These are phyloP conservation scores for Cryptococcus sp. DNA, from an alignment of 1,284 basidiomycete genomes.

Conservation along the genomic window DNA sequence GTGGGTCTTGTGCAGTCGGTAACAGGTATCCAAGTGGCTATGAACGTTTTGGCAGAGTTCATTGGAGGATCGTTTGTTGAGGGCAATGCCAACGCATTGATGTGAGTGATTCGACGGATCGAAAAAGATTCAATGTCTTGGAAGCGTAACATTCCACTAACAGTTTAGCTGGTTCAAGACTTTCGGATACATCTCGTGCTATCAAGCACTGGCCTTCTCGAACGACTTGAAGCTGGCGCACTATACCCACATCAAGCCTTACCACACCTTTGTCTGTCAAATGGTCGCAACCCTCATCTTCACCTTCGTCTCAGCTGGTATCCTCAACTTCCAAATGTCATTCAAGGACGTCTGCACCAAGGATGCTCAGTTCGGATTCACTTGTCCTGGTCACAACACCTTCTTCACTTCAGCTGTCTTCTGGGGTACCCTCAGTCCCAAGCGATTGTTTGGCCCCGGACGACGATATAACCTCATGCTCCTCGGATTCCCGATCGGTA, in stretches of 20 bases:
- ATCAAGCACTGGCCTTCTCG: constrained; percentile 50
- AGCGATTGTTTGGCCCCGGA: constrained; percentile 64
- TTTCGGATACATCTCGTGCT: constrained; percentile 53
- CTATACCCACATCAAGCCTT: constrained; percentile 30
- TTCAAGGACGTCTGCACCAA: constrained; percentile 24
- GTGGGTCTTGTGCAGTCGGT: constrained; percentile 58
- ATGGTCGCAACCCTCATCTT: constrained; percentile 58
- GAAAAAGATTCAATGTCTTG: no score
- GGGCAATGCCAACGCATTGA: constrained; percentile 58
- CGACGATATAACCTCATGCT: constrained; percentile 57
- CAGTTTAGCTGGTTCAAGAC: background rate
- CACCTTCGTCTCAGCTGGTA: constrained; percentile 14
- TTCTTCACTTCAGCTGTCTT: constrained; percentile 53
- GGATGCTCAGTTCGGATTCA: constrained; percentile 15
- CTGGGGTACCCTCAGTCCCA: constrained; percentile 74
- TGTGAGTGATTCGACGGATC: no score
- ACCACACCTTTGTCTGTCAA: constrained; percentile 62
- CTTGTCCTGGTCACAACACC: constrained; percentile 7
- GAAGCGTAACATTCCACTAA: constrained; percentile 37
- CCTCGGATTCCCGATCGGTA: constrained; percentile 68
- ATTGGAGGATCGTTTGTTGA: constrained; percentile 56
- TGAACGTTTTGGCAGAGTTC: constrained; percentile 56
- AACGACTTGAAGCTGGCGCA: constrained; percentile 53
- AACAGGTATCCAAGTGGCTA: constrained; percentile 54
- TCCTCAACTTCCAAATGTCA: constrained; percentile 26